Evolutionary conservation across 805 yeast species (phyloP).

Genomic region (Phaffomyces antillensis): DNA sequence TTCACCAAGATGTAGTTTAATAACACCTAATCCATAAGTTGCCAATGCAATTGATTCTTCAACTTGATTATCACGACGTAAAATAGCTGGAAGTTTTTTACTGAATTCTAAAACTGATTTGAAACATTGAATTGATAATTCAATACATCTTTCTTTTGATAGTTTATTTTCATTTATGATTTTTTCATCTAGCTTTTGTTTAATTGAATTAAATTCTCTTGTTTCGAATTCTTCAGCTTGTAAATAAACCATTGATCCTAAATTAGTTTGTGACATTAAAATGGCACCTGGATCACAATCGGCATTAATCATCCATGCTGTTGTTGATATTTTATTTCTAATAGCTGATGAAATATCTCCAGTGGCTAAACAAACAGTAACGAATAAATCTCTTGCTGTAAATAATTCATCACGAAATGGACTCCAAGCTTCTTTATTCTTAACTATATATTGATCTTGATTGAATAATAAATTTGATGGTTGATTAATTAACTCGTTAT

Average conservation of each 20-base stretch:
- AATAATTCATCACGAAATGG: slow-evolving; percentile 75
- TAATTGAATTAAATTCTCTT: slow-evolving; percentile 30
- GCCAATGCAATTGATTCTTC: slow-evolving; percentile 72
- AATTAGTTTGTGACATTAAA: slow-evolving; percentile 56
- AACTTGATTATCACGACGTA: slow-evolving; percentile 33
- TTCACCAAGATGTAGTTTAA: slow-evolving; percentile 53
- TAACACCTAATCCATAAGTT: slow-evolving; percentile 80
- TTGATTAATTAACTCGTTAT: not conserved
- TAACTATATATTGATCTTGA: slow-evolving; percentile 2
- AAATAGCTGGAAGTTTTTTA: slow-evolving; percentile 30
- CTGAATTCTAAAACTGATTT: slow-evolving; percentile 36
- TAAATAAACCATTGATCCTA: slow-evolving; percentile 62
- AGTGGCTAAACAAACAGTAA: slow-evolving; percentile 60
- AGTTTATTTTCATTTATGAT: slow-evolving; percentile 15
- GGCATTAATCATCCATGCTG: slow-evolving; percentile 68
- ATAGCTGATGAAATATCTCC: slow-evolving; percentile 63
- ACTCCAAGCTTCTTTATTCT: slow-evolving; percentile 52
- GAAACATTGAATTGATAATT: slow-evolving; percentile 33
- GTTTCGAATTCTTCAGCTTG: slow-evolving; percentile 59
- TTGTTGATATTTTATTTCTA: slow-evolving; percentile 52
- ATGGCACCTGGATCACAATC: slow-evolving; percentile 60
- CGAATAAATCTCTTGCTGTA: slow-evolving; percentile 66
- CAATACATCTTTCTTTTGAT: slow-evolving; percentile 25
- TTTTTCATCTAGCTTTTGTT: slow-evolving; percentile 20
- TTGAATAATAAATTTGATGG: slow-evolving; percentile 3